Evolutionary conservation across 2,329 filamentous ascomycete species (phyloP), one percentile per base, ranked within the genome.

Genomic region (Phyllachora maydis): DNA sequence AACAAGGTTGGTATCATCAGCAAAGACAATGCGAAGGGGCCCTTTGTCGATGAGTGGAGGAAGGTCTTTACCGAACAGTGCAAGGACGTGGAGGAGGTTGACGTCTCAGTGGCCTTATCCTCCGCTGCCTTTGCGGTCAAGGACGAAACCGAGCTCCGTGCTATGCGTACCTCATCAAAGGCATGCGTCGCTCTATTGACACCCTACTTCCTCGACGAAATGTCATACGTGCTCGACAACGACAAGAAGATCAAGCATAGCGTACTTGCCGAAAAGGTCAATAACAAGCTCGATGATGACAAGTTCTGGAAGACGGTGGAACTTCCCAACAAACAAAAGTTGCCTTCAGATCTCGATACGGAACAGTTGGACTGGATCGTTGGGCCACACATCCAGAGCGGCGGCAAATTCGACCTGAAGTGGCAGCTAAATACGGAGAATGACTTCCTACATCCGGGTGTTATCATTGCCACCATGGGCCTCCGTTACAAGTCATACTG

Each of bases 211-310:
- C 72, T 98, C 34, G 88, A 98, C 42, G 83, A 93, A 46, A 95
- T 98, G 83, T 92, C 85, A 23, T 75, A 77, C 36, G 75, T 95
- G 24, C 67, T 98, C 29, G 88, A 98, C 41, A 75, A 83, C 35
- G 90, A 95, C 47, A 93, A 92, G 58, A 92, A 92, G 44, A 81
- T 95, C 42, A 88, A 82, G 32, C 88, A 98, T 50, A 78, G 73
- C 33, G 62, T 64, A 3, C 62, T 98, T 6, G 71, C 78, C n/a
- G 70, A 79, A 38, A 88, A 83, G 48, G 75, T 98, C 16, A 71
- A 85, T 35, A 67, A 70, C 39, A 93, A 93, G 52, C 72, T 98
- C 27, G 85, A 95, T 37, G 82, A 98, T 37, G 58, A 66, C 24
- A 91, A 90, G 39, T 98, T 91, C 44, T 98, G 92, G 67, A 77